Conservation (phyloP, 2,329 filamentous ascomycete genomes). For the Clarireedia hainanense region DNA sequence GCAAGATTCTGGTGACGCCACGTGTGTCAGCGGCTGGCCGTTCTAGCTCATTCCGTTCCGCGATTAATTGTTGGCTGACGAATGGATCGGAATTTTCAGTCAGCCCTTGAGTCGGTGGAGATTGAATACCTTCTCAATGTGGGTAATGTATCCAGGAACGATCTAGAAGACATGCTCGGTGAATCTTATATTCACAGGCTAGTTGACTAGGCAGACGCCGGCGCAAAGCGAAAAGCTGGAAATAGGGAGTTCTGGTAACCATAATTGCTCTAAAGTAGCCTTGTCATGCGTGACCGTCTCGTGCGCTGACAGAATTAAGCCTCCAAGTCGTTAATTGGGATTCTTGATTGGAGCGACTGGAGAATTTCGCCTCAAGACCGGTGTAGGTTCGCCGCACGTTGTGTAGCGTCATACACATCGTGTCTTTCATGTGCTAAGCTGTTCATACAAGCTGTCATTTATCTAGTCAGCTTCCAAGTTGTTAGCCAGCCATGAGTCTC, state of each 20-base stretch:
- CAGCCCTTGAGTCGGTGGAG: background rate
- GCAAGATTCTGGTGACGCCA: background rate
- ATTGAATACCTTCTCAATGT: background rate
- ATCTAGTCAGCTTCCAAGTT: background rate
- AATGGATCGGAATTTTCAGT: background rate
- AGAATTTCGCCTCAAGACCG: conserved; percentile 6
- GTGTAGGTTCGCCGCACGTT: background rate
- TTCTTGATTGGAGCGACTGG: background rate
- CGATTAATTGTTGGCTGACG: background rate
- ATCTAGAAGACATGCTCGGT: background rate
- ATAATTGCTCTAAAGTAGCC: background rate
- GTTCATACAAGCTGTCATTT: background rate
- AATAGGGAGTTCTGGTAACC: background rate
- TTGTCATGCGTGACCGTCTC: conserved; percentile 5
- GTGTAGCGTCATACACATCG: background rate
- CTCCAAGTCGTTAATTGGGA: background rate
- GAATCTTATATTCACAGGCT: conserved; percentile 24
- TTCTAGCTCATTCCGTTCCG: background rate
- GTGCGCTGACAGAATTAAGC: background rate
- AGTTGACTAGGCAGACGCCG: conserved; percentile 2
- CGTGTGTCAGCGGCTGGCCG: background rate
- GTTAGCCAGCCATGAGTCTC: background rate
- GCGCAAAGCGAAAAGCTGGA: conserved; percentile 4
- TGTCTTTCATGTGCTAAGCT: background rate
- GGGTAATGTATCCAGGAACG: background rate